Evolutionary conservation across 257 asterid species (phyloP), one percentile per base, ranked within the genome.

Genomic region (Przewalskia tangutica): DNA sequence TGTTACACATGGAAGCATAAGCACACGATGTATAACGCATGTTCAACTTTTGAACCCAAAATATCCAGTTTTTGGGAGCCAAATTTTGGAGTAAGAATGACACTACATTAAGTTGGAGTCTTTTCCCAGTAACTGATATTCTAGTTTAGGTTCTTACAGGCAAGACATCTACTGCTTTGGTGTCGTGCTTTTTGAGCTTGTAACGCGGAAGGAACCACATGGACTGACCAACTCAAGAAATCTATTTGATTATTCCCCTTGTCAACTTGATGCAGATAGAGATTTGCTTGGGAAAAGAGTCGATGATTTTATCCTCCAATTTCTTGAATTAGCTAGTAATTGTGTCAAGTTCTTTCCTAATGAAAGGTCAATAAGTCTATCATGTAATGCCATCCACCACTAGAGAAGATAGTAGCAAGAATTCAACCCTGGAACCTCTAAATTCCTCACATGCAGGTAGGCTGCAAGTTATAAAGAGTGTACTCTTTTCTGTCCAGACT

Each of bases 161-260:
- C 32, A 38, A 38, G 42, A 38, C 42, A 38, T 38, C 42, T 38
- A 38, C 42, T 38, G 42, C 42, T 38, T 38, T 0, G 6, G 42
- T 2, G 51, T 62, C 23, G 55, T 86, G 82, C 79, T 86, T 56
- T 14, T 86, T 13, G 87, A 86, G 82, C 59, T 82, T 50, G 51
- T 84, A 23, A 79, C 81, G 0, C 40, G 87, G 6, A 77, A 36
- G 42, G 73, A 76, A 51, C 56, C 77, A 7, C 67, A 23, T 7
- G 71, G 58, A 56, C 14, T 84, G 10, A 9, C 34, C 12, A 75
- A 50, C 40, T 66, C 77, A 7, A 54, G 50, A 0, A 59, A 70
- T 59, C 38, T 76, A 44, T 18, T 44, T 36, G 70, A 58, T 50
- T 59, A 83, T 38, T 77, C 55, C 65, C 62, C 54, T 8, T 23